phyloP scores from a whole-genome alignment of 2,329 filamentous ascomycete genomes.

The Neonectria neomacrospora region DNA sequence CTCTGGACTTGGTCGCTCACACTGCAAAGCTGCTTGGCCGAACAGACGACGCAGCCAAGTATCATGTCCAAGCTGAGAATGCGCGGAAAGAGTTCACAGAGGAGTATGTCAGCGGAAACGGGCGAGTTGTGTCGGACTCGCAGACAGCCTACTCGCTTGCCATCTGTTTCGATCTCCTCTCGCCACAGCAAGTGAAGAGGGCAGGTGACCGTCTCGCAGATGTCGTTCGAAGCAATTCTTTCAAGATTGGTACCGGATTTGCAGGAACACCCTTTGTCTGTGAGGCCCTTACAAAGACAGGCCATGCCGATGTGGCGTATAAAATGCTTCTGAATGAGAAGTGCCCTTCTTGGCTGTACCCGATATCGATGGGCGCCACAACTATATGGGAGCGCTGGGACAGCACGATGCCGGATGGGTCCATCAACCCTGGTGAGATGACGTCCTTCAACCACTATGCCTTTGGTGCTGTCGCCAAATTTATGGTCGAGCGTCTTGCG shows the following conservation, averaged over 20 bases:
- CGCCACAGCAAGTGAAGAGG: conserved; percentile 1
- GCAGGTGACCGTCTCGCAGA: conserved; percentile 32
- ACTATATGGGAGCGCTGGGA: conserved; percentile 58
- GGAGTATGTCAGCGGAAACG: conserved; percentile 40
- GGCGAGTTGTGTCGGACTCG: conserved; percentile 36
- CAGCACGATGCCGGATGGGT: conserved; percentile 50
- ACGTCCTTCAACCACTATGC: conserved; percentile 57
- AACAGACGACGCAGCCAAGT: conserved; percentile 23
- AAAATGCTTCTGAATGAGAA: conserved; percentile 51
- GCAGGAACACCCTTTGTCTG: conserved; percentile 54
- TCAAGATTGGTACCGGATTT: conserved; percentile 41
- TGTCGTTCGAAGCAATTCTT: conserved; percentile 33
- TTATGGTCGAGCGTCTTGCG: conserved; percentile 47
- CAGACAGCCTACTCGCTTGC: conserved; percentile 41
- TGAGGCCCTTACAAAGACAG: conserved; percentile 34
- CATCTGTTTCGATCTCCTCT: conserved; percentile 38
- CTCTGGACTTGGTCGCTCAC: conserved; percentile 51
- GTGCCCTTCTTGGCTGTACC: conserved; percentile 53
- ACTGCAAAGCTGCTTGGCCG: conserved; percentile 50
- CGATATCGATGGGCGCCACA: conserved; percentile 53
- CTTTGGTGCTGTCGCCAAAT: conserved; percentile 52
- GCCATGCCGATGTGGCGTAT: conserved; percentile 44
- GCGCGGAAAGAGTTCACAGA: conserved; percentile 30
- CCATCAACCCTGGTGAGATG: conserved; percentile 54
- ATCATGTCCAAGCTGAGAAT: conserved; percentile 25